Evolutionary conservation across 768 basidiomycete species (phyloP).

Genomic region (Podaxis carcinomalis): DNA sequence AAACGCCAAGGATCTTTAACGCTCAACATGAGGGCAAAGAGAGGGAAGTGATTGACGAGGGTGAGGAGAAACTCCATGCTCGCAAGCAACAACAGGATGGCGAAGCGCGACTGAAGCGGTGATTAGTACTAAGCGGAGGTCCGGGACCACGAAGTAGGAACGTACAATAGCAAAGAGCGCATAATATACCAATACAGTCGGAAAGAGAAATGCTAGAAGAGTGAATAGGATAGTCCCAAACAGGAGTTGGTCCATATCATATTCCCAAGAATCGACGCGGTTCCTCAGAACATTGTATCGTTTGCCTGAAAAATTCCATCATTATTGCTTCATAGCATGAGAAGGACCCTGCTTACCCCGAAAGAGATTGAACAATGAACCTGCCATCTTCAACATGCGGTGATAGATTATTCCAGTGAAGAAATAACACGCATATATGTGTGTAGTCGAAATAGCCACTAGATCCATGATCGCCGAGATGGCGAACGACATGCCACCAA

Average conservation of each 20-base stretch:
- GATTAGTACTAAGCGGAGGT: slow-evolving; percentile 41
- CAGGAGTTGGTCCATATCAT: slow-evolving; percentile 91
- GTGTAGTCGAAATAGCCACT: slow-evolving; percentile 42
- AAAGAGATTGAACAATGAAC: slow-evolving; percentile 85
- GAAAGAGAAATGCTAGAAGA: slow-evolving; percentile 72
- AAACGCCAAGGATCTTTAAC: slow-evolving; percentile 80
- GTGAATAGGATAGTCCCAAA: slow-evolving; percentile 91
- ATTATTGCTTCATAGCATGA: not conserved
- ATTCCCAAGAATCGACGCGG: slow-evolving; percentile 87
- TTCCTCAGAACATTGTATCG: slow-evolving; percentile 82
- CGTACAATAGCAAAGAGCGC: slow-evolving; percentile 67
- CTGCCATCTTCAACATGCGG: slow-evolving; percentile 50
- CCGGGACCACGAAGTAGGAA: not conserved
- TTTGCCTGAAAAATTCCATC: slow-evolving; percentile 54
- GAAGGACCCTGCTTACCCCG: slow-evolving; percentile 48
- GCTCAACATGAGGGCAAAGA: slow-evolving; percentile 83
- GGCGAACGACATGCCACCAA: slow-evolving; percentile 16
- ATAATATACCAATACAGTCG: slow-evolving; percentile 87
- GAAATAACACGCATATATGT: slow-evolving; percentile 68
- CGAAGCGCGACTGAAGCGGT: slow-evolving; percentile 22
- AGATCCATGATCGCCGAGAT: slow-evolving; percentile 13
- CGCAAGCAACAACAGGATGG: slow-evolving; percentile 56
- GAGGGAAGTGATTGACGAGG: slow-evolving; percentile 88
- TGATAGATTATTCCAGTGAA: slow-evolving; percentile 59
- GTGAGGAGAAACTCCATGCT: slow-evolving; percentile 60